phyloP scores from a whole-genome alignment of 495 filamentous ascomycete genomes.

The Xeromyces bisporus region DNA sequence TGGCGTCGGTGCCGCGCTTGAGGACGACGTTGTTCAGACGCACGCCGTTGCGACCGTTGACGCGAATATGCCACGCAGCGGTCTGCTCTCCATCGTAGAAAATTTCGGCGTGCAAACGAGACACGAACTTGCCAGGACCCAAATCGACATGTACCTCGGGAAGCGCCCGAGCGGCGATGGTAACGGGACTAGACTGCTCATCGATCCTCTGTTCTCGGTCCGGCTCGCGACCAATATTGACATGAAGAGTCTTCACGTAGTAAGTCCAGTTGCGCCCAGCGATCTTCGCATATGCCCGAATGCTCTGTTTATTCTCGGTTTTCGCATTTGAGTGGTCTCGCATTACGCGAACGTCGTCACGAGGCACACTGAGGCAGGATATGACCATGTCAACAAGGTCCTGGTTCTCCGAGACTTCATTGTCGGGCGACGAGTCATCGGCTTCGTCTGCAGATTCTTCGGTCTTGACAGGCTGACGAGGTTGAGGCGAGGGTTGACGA shows the following conservation, averaged over 20 bases:
- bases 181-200: slow-evolving; percentile 28
- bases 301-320: slow-evolving; percentile 48
- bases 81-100: slow-evolving; percentile 51
- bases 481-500: slow-evolving; percentile 12
- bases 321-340: slow-evolving; percentile 61
- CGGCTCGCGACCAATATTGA: slow-evolving; percentile 72
- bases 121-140: slow-evolving; percentile 83
- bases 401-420: slow-evolving; percentile 36
- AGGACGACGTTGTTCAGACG: slow-evolving; percentile 56
- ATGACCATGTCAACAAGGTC: slow-evolving; percentile 60
- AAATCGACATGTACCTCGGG: slow-evolving; percentile 69
- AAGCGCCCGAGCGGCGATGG: slow-evolving; percentile 28
- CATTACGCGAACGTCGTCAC: slow-evolving; percentile 47
- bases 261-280: slow-evolving; percentile 88
- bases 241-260: slow-evolving; percentile 62
- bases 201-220: slow-evolving; percentile 34
- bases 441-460: slow-evolving; percentile 23
- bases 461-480: slow-evolving; percentile 12
- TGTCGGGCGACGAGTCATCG: slow-evolving; percentile 31
- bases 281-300: slow-evolving; percentile 86
- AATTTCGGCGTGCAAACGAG: slow-evolving; percentile 72
- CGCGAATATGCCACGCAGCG: slow-evolving; percentile 58
- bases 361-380: slow-evolving; percentile 43
- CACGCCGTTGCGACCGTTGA: slow-evolving; percentile 81
- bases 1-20: slow-evolving; percentile 43